Percentiles rank a stretch among this genome's conserved stretches.
These are phyloP conservation scores for Trichophyton equinum DNA, from an alignment of 2,329 filamentous ascomycete species.

Conservation along the genomic window DNA sequence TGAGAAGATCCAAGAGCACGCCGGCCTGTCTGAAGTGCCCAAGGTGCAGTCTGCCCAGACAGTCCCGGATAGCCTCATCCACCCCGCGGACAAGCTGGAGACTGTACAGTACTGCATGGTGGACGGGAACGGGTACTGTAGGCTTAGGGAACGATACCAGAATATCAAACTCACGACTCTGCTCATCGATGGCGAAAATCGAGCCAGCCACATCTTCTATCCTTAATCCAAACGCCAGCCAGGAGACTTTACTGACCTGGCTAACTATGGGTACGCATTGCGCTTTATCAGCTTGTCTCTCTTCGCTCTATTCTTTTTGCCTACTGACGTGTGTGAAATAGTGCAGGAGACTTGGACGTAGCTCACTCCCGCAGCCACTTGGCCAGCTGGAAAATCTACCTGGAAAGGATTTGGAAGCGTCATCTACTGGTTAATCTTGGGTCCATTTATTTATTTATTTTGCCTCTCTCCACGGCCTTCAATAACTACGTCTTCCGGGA, in stretches of 20 bases:
- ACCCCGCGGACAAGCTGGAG: not conserved
- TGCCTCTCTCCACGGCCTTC: too few species aligned
- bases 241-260: not conserved
- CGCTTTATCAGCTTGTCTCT: too few species aligned
- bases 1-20: not conserved
- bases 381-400: too few species aligned
- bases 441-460: too few species aligned
- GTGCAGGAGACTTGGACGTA: too few species aligned
- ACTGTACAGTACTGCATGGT: not conserved
- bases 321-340: too few species aligned
- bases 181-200: not conserved
- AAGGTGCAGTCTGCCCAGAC: not conserved
- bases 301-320: too few species aligned
- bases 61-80: not conserved
- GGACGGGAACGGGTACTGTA: not conserved
- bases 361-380: too few species aligned
- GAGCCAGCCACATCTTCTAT: not conserved
- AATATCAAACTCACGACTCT: not conserved
- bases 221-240: not conserved
- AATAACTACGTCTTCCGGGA: too few species aligned
- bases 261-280: not conserved
- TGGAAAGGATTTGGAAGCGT: too few species aligned
- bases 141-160: not conserved
- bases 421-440: too few species aligned
- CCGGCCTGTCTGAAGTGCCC: not conserved